phyloP scores from a whole-genome alignment of 1,284 basidiomycete species.

The Ustilago hordei region DNA sequence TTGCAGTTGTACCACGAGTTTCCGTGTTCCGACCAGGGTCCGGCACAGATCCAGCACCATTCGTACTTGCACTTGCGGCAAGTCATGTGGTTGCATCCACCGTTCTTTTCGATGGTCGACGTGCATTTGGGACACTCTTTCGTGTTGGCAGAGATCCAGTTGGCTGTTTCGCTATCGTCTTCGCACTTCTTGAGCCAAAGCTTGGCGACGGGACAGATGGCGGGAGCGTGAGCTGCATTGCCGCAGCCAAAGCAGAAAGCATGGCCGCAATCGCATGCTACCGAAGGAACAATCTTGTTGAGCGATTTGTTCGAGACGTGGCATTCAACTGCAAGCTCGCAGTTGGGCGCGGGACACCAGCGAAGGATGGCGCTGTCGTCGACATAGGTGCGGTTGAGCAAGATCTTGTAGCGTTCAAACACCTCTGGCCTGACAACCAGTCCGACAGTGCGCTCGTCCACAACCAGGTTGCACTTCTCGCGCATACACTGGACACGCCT shows the following conservation, averaged over 20 bases:
- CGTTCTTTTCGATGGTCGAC: slow-evolving; percentile 99
- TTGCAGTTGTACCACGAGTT: slow-evolving; percentile 99
- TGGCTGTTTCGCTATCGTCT: slow-evolving; percentile 97
- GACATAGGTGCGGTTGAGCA: slow-evolving; percentile 91
- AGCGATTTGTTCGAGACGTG: slow-evolving; percentile 75
- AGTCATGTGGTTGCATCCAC: slow-evolving; percentile 79
- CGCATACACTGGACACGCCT: slow-evolving; percentile 90
- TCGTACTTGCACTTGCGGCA: slow-evolving; percentile 70
- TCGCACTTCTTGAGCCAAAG: slow-evolving; percentile 97
- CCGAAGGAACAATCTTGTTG: slow-evolving; percentile 85
- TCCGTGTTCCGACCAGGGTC: slow-evolving; percentile 97
- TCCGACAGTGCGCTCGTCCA: slow-evolving; percentile 70
- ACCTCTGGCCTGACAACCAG: slow-evolving; percentile 69
- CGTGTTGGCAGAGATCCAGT: slow-evolving; percentile 99
- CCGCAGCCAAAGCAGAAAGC: slow-evolving; percentile 74
- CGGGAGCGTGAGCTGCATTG: slow-evolving; percentile 82
- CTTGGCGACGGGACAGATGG: slow-evolving; percentile 87
- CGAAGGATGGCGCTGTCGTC: slow-evolving; percentile 84
- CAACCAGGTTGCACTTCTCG: slow-evolving; percentile 83
- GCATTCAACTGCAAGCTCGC: slow-evolving; percentile 86
- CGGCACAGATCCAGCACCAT: slow-evolving; percentile 78
- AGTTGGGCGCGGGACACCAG: slow-evolving; percentile 84
- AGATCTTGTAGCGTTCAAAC: slow-evolving; percentile 77
- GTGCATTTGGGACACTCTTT: slow-evolving; percentile 93
- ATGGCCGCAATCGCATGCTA: slow-evolving; percentile 80